Conservation (phyloP, 768 basidiomycete species). For the Termitomyces sp. region DNA sequence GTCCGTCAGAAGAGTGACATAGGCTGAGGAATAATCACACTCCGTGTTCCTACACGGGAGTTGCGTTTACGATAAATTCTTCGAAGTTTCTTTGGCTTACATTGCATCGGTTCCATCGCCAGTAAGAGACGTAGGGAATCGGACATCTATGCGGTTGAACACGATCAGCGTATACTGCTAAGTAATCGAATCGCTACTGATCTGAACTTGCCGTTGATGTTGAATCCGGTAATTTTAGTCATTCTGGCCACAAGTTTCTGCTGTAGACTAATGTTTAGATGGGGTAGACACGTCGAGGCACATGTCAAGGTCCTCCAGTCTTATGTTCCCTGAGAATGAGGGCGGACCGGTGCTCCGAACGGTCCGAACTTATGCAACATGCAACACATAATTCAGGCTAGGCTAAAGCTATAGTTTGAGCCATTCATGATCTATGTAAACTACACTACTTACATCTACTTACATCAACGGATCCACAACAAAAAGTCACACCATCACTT, state of each 20-base stretch:
- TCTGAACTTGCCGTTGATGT: slow-evolving; percentile 45
- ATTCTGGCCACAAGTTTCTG: slow-evolving; percentile 10
- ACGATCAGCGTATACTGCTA: not conserved
- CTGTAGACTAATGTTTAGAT: not conserved
- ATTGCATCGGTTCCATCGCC: slow-evolving; percentile 95
- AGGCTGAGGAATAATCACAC: slow-evolving; percentile 95
- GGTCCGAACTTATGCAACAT: slow-evolving; percentile 1
- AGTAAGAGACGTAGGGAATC: slow-evolving; percentile 86
- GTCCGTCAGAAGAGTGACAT: slow-evolving; percentile 74
- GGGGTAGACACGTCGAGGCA: not conserved
- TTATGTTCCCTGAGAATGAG: not conserved
- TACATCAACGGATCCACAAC: no score
- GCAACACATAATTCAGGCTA: not conserved
- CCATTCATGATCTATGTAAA: not conserved
- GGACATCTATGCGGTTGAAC: slow-evolving; percentile 52
- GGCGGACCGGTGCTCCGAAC: slow-evolving; percentile 3
- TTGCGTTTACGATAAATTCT: not conserved
- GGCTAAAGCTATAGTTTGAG: not conserved
- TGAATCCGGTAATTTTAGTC: slow-evolving; percentile 47
- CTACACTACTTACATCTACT: no score
- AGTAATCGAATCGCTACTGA: not conserved
- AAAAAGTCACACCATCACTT: no score
- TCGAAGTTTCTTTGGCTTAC: slow-evolving; percentile 30
- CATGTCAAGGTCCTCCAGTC: not conserved
- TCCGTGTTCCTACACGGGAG: slow-evolving; percentile 72